Conservation (phyloP, 108 stramenopile genomes). For the Poteriospumella lacustris region DNA sequence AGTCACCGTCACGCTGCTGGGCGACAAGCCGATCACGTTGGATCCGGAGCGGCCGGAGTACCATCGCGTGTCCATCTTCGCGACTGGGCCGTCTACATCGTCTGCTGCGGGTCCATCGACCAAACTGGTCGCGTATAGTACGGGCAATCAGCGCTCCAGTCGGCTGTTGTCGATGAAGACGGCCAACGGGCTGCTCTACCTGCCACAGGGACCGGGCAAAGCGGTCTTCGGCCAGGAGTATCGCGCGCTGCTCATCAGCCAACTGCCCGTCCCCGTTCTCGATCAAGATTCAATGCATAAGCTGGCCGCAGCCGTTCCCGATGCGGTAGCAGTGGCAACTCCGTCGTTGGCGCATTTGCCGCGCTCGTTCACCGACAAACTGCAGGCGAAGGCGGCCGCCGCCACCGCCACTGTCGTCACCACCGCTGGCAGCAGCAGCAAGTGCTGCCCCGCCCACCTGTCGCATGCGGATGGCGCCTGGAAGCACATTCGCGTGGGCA, state of each 20-base stretch:
- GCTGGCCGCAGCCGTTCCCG: no score
- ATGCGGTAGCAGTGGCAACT: no score
- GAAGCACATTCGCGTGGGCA: constrained; percentile 27
- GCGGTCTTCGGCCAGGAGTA: constrained; percentile 15
- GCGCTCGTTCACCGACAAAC: no score
- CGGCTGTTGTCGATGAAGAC: constrained; percentile 77
- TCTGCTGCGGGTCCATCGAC: constrained; percentile 23
- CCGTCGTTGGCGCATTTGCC: no score
- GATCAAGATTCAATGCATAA: constrained; percentile 30
- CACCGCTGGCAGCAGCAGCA: no score
- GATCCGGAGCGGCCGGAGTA: constrained; percentile 51
- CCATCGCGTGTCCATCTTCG: constrained; percentile 37
- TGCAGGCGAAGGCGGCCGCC: no score
- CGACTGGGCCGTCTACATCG: neutral
- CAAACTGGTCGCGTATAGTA: constrained; percentile 60
- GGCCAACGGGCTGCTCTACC: constrained; percentile 73
- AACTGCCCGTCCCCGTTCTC: constrained; percentile 23
- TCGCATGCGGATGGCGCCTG: no score
- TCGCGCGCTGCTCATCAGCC: constrained; percentile 39
- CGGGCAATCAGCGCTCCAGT: constrained; percentile 72
- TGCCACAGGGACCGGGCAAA: constrained; percentile 61
- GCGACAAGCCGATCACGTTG: neutral
- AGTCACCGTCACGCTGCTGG: constrained; percentile 19
- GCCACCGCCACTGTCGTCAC: no score
- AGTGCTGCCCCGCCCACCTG: no score